Conservation (phyloP, 495 filamentous ascomycete species). For the Xylaria sp. region DNA sequence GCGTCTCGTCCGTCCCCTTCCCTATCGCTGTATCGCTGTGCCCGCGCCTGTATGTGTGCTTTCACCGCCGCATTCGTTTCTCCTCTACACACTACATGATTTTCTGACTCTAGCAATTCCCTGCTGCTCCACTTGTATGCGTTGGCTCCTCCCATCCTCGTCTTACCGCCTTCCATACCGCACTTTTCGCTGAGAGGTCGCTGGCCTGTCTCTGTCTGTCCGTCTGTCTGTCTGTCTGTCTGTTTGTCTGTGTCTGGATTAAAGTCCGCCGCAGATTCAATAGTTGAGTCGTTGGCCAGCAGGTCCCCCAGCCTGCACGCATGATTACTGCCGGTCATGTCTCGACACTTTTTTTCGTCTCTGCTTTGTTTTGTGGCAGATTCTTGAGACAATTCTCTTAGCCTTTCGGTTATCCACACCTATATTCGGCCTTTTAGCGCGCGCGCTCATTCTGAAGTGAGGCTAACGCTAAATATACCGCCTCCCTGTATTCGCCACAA, state of each 20-base stretch:
- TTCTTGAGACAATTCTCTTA: constrained; percentile 10
- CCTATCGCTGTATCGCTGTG: neutral
- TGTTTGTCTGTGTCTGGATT: neutral
- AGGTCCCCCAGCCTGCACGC: constrained; percentile 22
- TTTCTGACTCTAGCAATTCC: constrained; percentile 12
- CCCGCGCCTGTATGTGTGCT: neutral
- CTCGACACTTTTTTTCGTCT: constrained; percentile 23
- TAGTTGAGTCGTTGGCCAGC: constrained; percentile 4
- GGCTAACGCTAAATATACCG: constrained; percentile 20
- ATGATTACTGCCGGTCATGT: constrained; percentile 23
- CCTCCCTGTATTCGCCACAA: constrained; percentile 21
- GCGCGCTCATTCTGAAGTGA: constrained; percentile 5
- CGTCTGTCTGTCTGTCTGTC: too few species aligned
- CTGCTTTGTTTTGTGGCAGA: constrained; percentile 16
- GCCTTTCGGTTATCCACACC: constrained; percentile 11
- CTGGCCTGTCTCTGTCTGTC: constrained; percentile 12
- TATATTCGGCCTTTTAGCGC: constrained; percentile 21
- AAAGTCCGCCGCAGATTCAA: constrained; percentile 16
- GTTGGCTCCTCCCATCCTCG: constrained; percentile 28
- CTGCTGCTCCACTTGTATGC: constrained; percentile 28
- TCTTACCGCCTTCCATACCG: constrained; percentile 30
- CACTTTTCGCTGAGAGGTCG: constrained; percentile 18
- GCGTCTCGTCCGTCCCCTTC: neutral
- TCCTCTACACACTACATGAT: neutral
- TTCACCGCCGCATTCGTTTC: constrained; percentile 22